Evolutionary conservation across 73 alveolate genomes (phyloP), one percentile per base, ranked within the genome.

Genomic region (Paramecium primaurelia): DNA sequence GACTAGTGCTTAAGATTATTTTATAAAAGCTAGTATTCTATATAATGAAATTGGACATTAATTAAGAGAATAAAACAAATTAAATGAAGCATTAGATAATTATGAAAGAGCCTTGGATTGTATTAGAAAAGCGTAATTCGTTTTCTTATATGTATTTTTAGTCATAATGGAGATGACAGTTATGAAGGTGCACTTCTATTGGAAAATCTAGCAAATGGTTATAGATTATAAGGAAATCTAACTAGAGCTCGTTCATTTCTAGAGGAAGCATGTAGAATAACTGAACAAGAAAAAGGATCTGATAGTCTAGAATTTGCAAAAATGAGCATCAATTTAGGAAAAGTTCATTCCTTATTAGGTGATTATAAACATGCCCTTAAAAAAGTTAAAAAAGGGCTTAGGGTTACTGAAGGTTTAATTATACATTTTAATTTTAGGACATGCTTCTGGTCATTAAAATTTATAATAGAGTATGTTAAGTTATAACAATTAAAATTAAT

Each of bases 91-190:
- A 89, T 59, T 89, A 8, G 88, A 73, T 71, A 59, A 89, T 34
- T 89, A 89, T 47, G 94, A 89, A 59, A 71, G 49, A 28, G 90
- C 94, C 16, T 34, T 89, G 11, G 94, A 89, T 28, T 68, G 92
- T 28, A 59, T 89, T 25, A 38, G 94, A 47, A 89, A 71, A 71
- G 94, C 90, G 87, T 73, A 73, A 30, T 37, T 68, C 4, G 28
- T 32, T 9, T 32, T 6, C 12, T 18, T n/a, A 5, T 73, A 40
- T 34, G 32, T 37, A 60, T 28, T 73, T 37, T 36, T 73, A 73
- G 87, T 30, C 80, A 89, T 89, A 71, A 71, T 45, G 94, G 94
- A 44, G 94, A 89, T 49, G 94, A 89, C 40, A 45, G 84, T 51
- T 89, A 71, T 71, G 94, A 89, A 51, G 86, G 86, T 5, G 94